A percentile compares a stretch with the other conserved stretches of the same genome.
Evolutionary conservation across 1,139 yeast genomes (phyloP).

Genomic region (Saccharomyces hybrid): DNA sequence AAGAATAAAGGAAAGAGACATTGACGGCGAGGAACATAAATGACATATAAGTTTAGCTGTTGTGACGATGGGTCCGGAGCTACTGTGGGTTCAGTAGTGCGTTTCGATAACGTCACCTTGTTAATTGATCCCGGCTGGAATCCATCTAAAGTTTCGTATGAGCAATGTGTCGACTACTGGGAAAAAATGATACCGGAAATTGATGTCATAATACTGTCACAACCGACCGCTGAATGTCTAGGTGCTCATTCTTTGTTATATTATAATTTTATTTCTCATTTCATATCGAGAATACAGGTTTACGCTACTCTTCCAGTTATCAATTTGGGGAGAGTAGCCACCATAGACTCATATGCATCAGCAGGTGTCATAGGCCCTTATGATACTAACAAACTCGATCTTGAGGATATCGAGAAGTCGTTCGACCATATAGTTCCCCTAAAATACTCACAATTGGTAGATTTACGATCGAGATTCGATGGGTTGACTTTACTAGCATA

Average conservation of each 20-base stretch:
- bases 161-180: slow-evolving; percentile 31
- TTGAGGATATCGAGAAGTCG: slow-evolving; percentile 69
- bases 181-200: slow-evolving; percentile 44
- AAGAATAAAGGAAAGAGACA: not conserved
- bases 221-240: slow-evolving; percentile 70
- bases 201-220: slow-evolving; percentile 71
- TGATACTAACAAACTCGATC: slow-evolving; percentile 50
- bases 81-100: slow-evolving; percentile 32
- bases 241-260: slow-evolving; percentile 75
- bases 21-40: slow-evolving; percentile 4
- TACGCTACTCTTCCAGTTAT: slow-evolving; percentile 85
- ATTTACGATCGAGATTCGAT: slow-evolving; percentile 46
- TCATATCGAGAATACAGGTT: slow-evolving; percentile 57
- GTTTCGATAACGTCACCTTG: slow-evolving; percentile 41
- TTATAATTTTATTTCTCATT: slow-evolving; percentile 50
- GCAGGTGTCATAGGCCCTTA: slow-evolving; percentile 72
- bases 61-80: slow-evolving; percentile 28
- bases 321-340: slow-evolving; percentile 77
- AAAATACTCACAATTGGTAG: slow-evolving; percentile 75
- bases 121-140: slow-evolving; percentile 73
- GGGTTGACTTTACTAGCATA: slow-evolving; percentile 71
- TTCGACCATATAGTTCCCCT: slow-evolving; percentile 63
- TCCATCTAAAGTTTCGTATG: slow-evolving; percentile 35
- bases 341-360: slow-evolving; percentile 71
- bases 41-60: slow-evolving; percentile 28